phyloP scores from a whole-genome alignment of 2,329 filamentous ascomycete genomes.

The Ophidiomyces ophidiicola region DNA sequence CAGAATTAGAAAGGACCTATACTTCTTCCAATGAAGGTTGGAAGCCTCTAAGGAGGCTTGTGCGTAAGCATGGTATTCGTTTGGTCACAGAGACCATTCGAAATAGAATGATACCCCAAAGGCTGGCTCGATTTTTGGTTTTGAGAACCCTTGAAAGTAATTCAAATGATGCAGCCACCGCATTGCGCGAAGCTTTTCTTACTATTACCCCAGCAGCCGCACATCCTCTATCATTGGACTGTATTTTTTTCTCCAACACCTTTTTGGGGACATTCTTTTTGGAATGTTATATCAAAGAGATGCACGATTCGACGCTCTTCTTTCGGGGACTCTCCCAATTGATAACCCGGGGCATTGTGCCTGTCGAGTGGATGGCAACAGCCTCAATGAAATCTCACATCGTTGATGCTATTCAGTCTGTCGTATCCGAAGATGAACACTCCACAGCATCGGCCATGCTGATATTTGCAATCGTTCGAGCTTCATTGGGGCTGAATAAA shows the following conservation, averaged over 20 bases:
- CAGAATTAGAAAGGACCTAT: constrained; percentile 31
- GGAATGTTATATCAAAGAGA: constrained; percentile 20
- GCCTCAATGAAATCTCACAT: constrained; percentile 27
- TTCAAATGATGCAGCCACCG: constrained; percentile 29
- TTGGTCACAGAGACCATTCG: constrained; percentile 28
- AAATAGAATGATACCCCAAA: constrained; percentile 26
- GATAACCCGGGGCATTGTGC: constrained; percentile 23
- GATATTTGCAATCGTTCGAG: constrained; percentile 9
- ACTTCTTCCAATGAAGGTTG: constrained; percentile 26
- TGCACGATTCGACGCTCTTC: constrained; percentile 20
- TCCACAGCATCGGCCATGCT: constrained; percentile 20
- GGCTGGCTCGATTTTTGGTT: constrained; percentile 24
- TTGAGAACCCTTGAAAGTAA: constrained; percentile 23
- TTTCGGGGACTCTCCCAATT: constrained; percentile 28
- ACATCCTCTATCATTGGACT: constrained; percentile 12
- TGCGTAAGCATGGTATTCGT: constrained; percentile 31
- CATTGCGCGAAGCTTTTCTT: constrained; percentile 25
- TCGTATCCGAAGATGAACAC: constrained; percentile 26
- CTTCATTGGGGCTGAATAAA: constrained; percentile 2
- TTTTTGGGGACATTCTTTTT: constrained; percentile 25
- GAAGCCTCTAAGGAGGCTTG: constrained; percentile 31
- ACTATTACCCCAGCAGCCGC: constrained; percentile 17
- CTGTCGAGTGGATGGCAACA: constrained; percentile 33
- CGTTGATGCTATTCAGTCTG: constrained; percentile 27
- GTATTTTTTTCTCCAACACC: constrained; percentile 23